Evolutionary conservation across 805 yeast genomes (phyloP), one percentile per base, ranked within the genome.

Genomic region (Saccharomycopsis javanensis): DNA sequence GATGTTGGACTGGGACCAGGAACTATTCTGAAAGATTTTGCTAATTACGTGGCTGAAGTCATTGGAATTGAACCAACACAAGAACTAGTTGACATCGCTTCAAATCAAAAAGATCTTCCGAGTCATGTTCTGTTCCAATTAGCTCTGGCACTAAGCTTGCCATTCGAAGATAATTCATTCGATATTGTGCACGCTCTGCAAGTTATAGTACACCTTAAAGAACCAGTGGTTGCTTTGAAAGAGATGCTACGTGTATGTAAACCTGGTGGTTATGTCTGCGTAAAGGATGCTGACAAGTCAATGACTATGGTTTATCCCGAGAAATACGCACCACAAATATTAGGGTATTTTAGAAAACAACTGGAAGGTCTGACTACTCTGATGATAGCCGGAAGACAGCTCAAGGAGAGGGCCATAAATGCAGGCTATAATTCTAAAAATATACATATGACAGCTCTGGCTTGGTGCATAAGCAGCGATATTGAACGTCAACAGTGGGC

Each of bases 1-100:
- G 78, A 74, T 59, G 74, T 73, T 20, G 78, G 78, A 8, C 69
- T 73, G 61, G 78, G 78, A 0, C 77, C 77, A 3, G 78, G 76
- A 0, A 64, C 75, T 4, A 73, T 74, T 35, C 71, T 75, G 4
- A 48, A 61, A 5, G 75, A 69, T 55, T 58, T 74, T 23, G 71
- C 71, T 16, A 62, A 64, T 35, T 69, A 69, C 53, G 68, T 69
- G 3, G 73, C 71, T 20, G 60, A 56, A 30, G 66, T 71, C 5
- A 62, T 68, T 54, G 77, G 74, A 1, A 58, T 70, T 4, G 75
- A 71, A 38, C 68, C 71, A 25, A 64, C 69, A 1, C 61, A 59
- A 28, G 72, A 65, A 48, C 62, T 71, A 11, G 51, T 73, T 15
- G 68, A 67, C n/a, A 58, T 60, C 18, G 70, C 72, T 6, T 55